phyloP scores from a whole-genome alignment of 2,329 filamentous ascomycete species.

The Hypomyces rosellus region DNA sequence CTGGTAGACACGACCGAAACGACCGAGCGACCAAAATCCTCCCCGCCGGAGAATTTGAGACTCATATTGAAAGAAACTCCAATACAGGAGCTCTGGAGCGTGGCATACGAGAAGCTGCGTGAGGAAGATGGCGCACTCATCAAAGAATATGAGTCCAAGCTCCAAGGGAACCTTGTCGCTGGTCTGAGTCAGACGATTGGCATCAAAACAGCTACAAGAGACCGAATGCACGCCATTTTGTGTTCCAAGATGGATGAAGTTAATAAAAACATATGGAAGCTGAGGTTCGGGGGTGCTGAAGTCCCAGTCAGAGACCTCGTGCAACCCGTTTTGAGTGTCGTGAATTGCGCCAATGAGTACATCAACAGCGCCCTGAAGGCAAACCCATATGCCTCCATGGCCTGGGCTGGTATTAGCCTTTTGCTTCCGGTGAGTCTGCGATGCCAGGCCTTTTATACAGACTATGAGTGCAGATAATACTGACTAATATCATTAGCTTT shows the following conservation, averaged over 20 bases:
- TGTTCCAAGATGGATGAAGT: background rate
- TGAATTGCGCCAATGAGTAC: background rate
- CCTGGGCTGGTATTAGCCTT: slow-evolving; percentile 1
- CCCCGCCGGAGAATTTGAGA: no score
- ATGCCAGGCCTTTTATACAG: background rate
- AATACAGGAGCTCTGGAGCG: background rate
- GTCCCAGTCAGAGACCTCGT: background rate
- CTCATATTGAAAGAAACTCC: background rate
- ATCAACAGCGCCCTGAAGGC: background rate
- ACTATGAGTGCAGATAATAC: no score
- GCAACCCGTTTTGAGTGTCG: slow-evolving; percentile 3
- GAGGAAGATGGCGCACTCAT: background rate
- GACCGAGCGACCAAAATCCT: no score
- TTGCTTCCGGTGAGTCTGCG: background rate
- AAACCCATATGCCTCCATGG: slow-evolving; percentile 1
- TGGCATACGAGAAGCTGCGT: background rate
- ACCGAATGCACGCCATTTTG: background rate
- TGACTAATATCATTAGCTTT: background rate
- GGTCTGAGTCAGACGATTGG: background rate
- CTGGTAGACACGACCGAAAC: no score
- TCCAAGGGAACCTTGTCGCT: background rate
- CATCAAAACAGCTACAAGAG: background rate
- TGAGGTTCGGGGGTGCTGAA: background rate
- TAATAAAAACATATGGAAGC: background rate
- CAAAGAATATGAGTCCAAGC: background rate